phyloP scores from a whole-genome alignment of 345 rosid species.

The Citrus trifoliata region DNA sequence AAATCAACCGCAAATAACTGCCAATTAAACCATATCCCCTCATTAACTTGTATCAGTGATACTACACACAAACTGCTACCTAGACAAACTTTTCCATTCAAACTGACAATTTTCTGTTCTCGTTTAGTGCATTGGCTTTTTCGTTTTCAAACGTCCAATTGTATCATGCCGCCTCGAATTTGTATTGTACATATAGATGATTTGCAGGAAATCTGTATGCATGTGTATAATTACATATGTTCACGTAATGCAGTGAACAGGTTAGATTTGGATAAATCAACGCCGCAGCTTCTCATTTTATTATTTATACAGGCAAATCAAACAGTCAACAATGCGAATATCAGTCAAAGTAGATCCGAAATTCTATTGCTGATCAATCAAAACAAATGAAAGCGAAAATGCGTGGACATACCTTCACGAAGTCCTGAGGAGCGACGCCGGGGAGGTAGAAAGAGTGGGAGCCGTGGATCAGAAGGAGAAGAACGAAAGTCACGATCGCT shows the following conservation, averaged over 20 bases:
- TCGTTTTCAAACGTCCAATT: no score
- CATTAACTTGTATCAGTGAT: no score
- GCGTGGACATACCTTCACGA: slow-evolving; percentile 56
- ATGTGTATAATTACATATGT: no score
- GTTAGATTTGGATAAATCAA: neutral
- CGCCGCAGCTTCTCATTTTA: neutral
- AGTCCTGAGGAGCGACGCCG: slow-evolving; percentile 96
- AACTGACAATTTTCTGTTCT: no score
- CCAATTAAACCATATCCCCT: no score
- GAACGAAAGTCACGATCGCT: slow-evolving; percentile 13
- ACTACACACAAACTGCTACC: no score
- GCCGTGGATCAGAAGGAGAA: slow-evolving; percentile 51
- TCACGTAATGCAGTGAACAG: neutral
- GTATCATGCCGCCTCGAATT: no score
- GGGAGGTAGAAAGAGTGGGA: slow-evolving; percentile 88
- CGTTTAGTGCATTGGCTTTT: no score
- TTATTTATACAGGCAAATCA: neutral
- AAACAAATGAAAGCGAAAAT: neutral
- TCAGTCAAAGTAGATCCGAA: neutral
- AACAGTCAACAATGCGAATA: neutral
- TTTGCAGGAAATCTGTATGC: no score
- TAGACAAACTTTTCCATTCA: no score
- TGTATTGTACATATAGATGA: no score
- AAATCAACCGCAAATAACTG: no score
- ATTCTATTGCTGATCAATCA: neutral